Evolutionary conservation across 352 stramenopile genomes (phyloP), one percentile per base, ranked within the genome.

Genomic region (Globisporangium middletonii): DNA sequence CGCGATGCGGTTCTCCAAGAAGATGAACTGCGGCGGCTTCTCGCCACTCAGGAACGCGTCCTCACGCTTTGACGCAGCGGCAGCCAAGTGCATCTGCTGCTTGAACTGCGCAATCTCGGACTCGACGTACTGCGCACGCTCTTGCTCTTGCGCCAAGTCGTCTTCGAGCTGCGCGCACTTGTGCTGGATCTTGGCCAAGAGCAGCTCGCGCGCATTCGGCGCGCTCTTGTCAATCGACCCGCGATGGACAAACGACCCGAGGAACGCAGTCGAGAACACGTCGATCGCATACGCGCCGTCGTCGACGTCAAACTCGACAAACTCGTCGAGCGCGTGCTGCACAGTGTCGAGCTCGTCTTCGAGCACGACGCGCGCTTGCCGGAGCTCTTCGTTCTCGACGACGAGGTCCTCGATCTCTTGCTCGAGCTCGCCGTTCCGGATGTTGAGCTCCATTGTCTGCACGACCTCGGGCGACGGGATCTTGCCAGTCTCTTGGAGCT

Each of bases 41-140:
- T 89, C 78, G 12, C 83, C 83, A 49, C 80, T 91, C 63, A 93
- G 88, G 50, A 93, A 75, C 27, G 84, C 80, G 60, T 91, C 77
- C 50, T 92, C 81, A 28, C 81, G 75, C 60, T 79, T 86, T 5
- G 80, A 84, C 0, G 79, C 77, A 30, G 77, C 74, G 44, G 80
- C 67, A 15, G 77, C 79, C 38, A 71, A 75, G n/a, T 75, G 65
- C 73, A 91, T 85, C 52, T 93, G 77, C 13, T 67, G 72, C 45
- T 73, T 68, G 49, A 91, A 85, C 57, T 87, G 77, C 7, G 82
- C 30, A 12, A 91, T 87, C 49, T 91, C 75, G 7, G 72, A 79
- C 50, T 91, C 72, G 3, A 84, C 51, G 19, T 74, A 75, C 18
- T 72, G 69, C 2, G 80, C 60, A 28, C 75, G 69, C 48, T 82